Base-by-base conservation (phyloP, 2,329 filamentous ascomycete genomes). In the Mollisiaceae sp. region DNA sequence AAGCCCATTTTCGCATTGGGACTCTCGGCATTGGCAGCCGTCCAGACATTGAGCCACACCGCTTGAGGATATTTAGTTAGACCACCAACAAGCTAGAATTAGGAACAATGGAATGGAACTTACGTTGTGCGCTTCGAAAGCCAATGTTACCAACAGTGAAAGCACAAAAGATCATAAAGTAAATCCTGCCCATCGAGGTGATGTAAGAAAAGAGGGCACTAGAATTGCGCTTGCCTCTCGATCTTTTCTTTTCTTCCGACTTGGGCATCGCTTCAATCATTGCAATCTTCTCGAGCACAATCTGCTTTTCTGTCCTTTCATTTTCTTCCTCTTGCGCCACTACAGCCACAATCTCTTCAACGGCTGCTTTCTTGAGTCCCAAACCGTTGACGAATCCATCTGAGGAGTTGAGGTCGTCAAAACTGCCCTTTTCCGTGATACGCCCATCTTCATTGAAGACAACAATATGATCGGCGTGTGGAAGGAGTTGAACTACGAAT, bases 391-490 rank as follows among this genome's bases (percentile, higher is more conserved):
- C 38, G 38, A 41, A 41, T 32, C 59, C 64, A 38, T 38, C 55
- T 35, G 55, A 62, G 12, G 36, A 32, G 62, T 70, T 57, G 0
- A 74, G 54, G 12, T 67, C 56, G 11, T 77, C 70, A 58, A 78
- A 80, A n/a, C 64, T 70, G 8, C 79, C 78, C 71, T 79, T 77
- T 65, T 80, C 77, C 2, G 71, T 63, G 27, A 80, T 75, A 22
- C 50, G 73, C n/a, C 78, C 78, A 27, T 76, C 69, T 8, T 22
- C 66, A 52, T 71, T 69, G 8, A 80, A 73, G 24, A 73, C 74
- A 32, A 80, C 71, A 32, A 81, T 76, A 43, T 79, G 74, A 68
- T 81, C 78, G 18, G 76, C 78, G 43, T 76, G 73, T n/a, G 75
- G 75, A 1, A 80, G 14, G 64, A 68, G 62, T 55, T 64, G 55